Evolutionary conservation across 1,284 basidiomycete species (phyloP).

Genomic region (Ustilago cynodontis): DNA sequence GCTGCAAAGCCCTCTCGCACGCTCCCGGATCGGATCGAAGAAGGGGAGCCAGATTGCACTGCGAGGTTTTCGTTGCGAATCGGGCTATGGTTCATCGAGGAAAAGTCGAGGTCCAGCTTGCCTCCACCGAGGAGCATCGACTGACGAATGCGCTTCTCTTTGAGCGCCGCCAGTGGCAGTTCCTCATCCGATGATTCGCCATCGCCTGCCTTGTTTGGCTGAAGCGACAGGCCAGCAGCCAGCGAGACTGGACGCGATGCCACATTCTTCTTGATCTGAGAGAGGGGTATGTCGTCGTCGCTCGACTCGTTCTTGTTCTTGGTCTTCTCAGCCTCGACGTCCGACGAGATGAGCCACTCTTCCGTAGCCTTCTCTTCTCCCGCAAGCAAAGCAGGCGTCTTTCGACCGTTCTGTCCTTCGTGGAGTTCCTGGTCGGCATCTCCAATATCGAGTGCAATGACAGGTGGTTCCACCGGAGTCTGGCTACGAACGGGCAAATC

Average conservation of each 20-base stretch:
- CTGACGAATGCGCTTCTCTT: conserved; percentile 51
- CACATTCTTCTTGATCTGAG: conserved; percentile 55
- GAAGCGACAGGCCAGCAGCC: conserved; percentile 36
- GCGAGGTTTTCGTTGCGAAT: conserved; percentile 4
- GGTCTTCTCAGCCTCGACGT: conserved; percentile 27
- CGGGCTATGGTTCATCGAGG: conserved; percentile 3
- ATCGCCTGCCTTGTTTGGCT: conserved; percentile 5
- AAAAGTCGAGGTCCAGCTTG: conserved; percentile 56
- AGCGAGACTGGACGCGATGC: conserved; percentile 41
- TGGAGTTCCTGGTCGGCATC: conserved; percentile 6
- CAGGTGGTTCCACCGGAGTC: conserved; percentile 48
- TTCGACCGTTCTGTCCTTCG: conserved; percentile 13
- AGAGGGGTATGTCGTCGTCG: conserved; percentile 60
- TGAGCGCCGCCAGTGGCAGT: conserved; percentile 55
- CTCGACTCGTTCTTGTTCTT: conserved; percentile 28
- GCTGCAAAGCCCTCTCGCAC: not conserved
- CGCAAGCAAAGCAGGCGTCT: conserved; percentile 22
- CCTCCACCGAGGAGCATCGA: conserved; percentile 46
- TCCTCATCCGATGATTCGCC: conserved; percentile 60
- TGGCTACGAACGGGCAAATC: conserved; percentile 12
- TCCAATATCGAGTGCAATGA: conserved; percentile 44
- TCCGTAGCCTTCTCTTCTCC: conserved; percentile 38
- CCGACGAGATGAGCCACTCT: conserved; percentile 53
- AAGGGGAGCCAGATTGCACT: conserved; percentile 12
- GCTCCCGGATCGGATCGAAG: conserved; percentile 22